Percentiles rank a stretch among this genome's conserved stretches.
phyloP scores from a whole-genome alignment of 129 eudicot genomes.

The Flaveria linearis region DNA sequence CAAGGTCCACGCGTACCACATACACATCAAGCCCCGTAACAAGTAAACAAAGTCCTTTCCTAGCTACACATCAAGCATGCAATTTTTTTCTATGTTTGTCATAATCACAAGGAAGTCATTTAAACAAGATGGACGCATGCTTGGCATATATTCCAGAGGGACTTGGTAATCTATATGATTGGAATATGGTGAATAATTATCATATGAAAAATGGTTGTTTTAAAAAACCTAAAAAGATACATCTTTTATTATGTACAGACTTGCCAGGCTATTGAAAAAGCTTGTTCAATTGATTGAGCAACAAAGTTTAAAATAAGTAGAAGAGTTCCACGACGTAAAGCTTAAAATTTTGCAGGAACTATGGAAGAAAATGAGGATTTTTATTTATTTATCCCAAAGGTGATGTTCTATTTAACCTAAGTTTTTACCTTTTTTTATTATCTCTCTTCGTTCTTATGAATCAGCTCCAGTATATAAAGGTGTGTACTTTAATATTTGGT shows the following conservation, averaged over 20 bases:
- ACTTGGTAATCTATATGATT: slow-evolving; percentile 19
- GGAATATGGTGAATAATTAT: slow-evolving; percentile 67
- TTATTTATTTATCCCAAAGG: not conserved
- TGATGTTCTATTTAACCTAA: not conserved
- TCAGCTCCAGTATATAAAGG: slow-evolving; percentile 74
- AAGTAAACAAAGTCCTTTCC: too few species aligned
- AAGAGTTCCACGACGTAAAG: slow-evolving; percentile 60
- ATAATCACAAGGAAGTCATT: too few species aligned
- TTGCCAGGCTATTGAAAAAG: slow-evolving; percentile 59
- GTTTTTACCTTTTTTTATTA: not conserved
- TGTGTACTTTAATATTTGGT: slow-evolving; percentile 28
- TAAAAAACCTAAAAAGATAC: not conserved
- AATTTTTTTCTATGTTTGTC: too few species aligned
- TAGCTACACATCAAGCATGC: too few species aligned
- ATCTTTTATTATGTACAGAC: slow-evolving; percentile 33
- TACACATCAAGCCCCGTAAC: too few species aligned
- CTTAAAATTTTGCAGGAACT: slow-evolving; percentile 40
- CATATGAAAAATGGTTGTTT: slow-evolving; percentile 71
- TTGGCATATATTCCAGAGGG: too few species aligned
- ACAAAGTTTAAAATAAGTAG: slow-evolving; percentile 59
- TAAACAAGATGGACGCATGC: too few species aligned
- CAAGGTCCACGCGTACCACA: too few species aligned
- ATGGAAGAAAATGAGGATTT: slow-evolving; percentile 81
- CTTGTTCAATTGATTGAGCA: slow-evolving; percentile 78
- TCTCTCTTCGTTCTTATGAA: slow-evolving; percentile 49